Evolutionary conservation across 495 filamentous ascomycete genomes (phyloP).

Genomic region (Ramalina intermedia): DNA sequence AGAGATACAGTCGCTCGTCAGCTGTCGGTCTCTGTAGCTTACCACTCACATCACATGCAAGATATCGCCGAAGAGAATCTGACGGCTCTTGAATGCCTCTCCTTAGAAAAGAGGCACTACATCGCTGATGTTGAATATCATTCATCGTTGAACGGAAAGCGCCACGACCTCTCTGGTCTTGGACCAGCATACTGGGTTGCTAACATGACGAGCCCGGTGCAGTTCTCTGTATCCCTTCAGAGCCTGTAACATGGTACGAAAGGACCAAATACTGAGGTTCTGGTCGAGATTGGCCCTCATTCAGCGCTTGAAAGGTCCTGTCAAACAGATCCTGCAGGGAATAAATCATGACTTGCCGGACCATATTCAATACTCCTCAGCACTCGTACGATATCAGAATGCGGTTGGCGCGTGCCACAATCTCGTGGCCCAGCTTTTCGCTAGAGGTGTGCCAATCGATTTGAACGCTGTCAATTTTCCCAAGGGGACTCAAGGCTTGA

Average conservation of each 20-base stretch:
- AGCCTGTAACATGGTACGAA: background rate
- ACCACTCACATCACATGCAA: slow-evolving; percentile 11
- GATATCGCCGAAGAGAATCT: slow-evolving; percentile 1
- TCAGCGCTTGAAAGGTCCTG: slow-evolving; percentile 36
- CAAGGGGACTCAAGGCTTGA: no score
- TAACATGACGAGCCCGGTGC: slow-evolving; percentile 19
- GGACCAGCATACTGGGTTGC: slow-evolving; percentile 6
- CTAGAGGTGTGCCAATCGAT: no score
- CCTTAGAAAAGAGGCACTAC: background rate
- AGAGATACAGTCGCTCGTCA: background rate
- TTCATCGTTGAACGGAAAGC: no score
- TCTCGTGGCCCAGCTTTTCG: no score
- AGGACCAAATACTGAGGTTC: background rate
- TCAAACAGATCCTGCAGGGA: slow-evolving; percentile 3
- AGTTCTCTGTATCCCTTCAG: slow-evolving; percentile 13
- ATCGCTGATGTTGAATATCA: background rate
- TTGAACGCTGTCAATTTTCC: no score
- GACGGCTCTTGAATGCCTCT: no score
- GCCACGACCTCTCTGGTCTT: no score
- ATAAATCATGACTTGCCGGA: background rate
- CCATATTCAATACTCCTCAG: background rate
- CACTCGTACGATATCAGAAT: slow-evolving; percentile 5
- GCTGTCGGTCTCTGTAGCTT: slow-evolving; percentile 3
- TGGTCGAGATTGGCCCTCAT: slow-evolving; percentile 44
- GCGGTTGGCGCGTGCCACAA: background rate